Percentiles rank a stretch among this genome's conserved stretches.
Conservation (phyloP, 1,284 basidiomycete genomes). For the Peniophora sp. region DNA sequence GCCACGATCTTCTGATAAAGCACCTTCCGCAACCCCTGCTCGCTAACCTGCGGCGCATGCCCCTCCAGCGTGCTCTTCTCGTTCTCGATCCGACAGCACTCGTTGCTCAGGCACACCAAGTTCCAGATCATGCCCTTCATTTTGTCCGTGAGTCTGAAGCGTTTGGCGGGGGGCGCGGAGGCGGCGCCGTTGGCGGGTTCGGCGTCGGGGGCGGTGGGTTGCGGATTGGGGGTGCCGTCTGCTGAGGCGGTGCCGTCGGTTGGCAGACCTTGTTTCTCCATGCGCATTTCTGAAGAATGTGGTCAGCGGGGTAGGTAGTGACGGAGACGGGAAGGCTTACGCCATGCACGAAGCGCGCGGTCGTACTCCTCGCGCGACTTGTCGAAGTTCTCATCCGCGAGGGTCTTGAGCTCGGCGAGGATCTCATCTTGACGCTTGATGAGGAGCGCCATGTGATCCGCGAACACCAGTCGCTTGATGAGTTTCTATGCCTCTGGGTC, state of each 20-base stretch:
- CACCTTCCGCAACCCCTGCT: conserved; percentile 68
- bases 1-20: conserved; percentile 78
- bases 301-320: conserved; percentile 1
- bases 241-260: conserved; percentile 24
- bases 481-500: conserved; percentile 48
- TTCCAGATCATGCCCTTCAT: conserved; percentile 76
- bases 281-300: conserved; percentile 43
- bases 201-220: conserved; percentile 21
- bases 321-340: conserved; percentile 28
- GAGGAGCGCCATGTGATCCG: conserved; percentile 58
- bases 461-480: conserved; percentile 72
- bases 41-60: conserved; percentile 61
- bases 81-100: conserved; percentile 72
- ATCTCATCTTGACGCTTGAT: conserved; percentile 56
- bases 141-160: conserved; percentile 64
- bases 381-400: conserved; percentile 56
- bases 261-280: conserved; percentile 38
- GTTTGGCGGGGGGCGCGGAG: conserved; percentile 58
- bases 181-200: conserved; percentile 22
- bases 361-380: conserved; percentile 71
- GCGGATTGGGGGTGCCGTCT: conserved; percentile 13
- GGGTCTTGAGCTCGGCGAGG: conserved; percentile 45
- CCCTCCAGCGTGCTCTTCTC: conserved; percentile 72
- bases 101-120: conserved; percentile 71
- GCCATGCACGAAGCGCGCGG: conserved; percentile 56